These are phyloP conservation scores for Thecaphora frezii DNA, from an alignment of 1,284 basidiomycete genomes.

Conservation along the genomic window DNA sequence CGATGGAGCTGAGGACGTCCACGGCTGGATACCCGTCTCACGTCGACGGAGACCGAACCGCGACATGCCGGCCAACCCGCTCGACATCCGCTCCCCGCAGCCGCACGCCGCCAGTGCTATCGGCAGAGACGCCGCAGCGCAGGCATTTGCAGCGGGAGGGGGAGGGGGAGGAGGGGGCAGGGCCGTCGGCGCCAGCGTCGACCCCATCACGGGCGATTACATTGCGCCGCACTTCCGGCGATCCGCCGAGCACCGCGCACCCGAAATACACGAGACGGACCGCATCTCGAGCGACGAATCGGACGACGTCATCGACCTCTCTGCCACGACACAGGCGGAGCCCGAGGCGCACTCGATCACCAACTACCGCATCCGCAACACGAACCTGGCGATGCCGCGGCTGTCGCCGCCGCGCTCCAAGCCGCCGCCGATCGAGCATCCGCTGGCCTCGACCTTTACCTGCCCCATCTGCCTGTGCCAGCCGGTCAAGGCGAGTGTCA, in stretches of 20 bases:
- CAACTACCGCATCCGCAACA: constrained; percentile 16
- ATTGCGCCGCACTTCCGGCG: no score
- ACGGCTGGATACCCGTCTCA: no score
- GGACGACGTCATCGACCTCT: background rate
- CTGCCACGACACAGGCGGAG: constrained; percentile 11
- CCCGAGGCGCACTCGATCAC: constrained; percentile 18
- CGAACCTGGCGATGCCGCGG: constrained; percentile 23
- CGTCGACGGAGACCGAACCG: no score
- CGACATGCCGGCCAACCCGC: no score
- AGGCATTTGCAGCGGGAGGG: no score
- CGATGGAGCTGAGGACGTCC: no score
- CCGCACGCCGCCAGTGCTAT: no score
- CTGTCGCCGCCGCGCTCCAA: constrained; percentile 28
- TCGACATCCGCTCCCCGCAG: no score
- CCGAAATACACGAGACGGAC: background rate
- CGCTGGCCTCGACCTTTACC: constrained; percentile 39
- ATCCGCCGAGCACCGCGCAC: no score
- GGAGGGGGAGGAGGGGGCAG: no score
- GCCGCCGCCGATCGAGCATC: constrained; percentile 33
- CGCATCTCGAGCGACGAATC: background rate
- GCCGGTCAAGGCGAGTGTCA: constrained; percentile 31
- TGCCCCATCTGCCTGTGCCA: constrained; percentile 54
- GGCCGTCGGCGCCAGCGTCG: no score
- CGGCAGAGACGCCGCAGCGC: no score
- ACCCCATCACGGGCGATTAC: background rate